Evolutionary conservation across 768 basidiomycete genomes (phyloP).

Genomic region (Trametes coccinea): DNA sequence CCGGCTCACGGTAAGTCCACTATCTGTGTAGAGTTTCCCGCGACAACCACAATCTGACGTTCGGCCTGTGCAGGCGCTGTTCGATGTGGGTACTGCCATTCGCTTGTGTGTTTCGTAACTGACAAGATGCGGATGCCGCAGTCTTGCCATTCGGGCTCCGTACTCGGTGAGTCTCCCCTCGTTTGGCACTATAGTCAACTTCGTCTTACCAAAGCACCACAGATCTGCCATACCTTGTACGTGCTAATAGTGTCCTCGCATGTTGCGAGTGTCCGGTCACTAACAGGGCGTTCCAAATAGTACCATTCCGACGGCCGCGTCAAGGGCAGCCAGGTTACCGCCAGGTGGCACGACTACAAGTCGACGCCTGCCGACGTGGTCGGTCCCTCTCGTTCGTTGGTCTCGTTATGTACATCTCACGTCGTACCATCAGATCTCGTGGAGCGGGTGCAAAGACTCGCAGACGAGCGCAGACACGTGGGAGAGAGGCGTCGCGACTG

Average conservation of each 20-base stretch:
- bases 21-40: not conserved
- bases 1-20: conserved; percentile 72
- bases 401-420: not conserved
- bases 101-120: not conserved
- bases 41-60: not conserved
- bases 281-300: conserved; percentile 13
- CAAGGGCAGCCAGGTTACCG: conserved; percentile 33
- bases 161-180: conserved; percentile 54
- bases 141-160: conserved; percentile 91
- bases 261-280: not conserved
- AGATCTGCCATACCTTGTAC: conserved; percentile 72
- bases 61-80: conserved; percentile 26
- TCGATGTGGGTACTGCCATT: conserved; percentile 29
- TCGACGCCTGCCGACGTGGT: conserved; percentile 87
- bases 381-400: conserved; percentile 28
- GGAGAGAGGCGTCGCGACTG: conserved; percentile 65
- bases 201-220: conserved; percentile 5
- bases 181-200: not conserved
- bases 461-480: conserved; percentile 81
- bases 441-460: conserved; percentile 78
- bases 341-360: conserved; percentile 35
- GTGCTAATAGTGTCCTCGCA: not conserved
- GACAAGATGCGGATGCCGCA: conserved; percentile 27
- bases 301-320: conserved; percentile 34
- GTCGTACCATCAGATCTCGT: conserved; percentile 59